phyloP scores from a whole-genome alignment of 1,284 basidiomycete species.

The Apiotrichum porosum region DNA sequence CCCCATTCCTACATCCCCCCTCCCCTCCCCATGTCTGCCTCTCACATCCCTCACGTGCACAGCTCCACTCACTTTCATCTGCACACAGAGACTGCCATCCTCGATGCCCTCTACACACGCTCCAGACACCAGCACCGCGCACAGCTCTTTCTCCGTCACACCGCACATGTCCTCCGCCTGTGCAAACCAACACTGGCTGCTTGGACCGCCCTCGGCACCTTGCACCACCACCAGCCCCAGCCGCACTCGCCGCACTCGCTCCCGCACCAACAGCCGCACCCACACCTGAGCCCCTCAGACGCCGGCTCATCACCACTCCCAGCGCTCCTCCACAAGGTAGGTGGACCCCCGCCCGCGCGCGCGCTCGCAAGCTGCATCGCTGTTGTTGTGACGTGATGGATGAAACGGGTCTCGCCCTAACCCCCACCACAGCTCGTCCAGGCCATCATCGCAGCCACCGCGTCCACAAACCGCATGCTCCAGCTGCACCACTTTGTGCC shows the following conservation, averaged over 20 bases:
- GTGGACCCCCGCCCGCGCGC: background rate
- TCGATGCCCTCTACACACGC: slow-evolving; percentile 13
- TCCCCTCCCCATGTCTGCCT: too few species aligned
- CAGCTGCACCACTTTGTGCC: slow-evolving; percentile 36
- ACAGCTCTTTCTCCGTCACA: slow-evolving; percentile 23
- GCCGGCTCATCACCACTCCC: background rate
- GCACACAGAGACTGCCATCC: slow-evolving; percentile 18
- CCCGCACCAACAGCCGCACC: background rate
- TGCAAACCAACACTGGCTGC: too few species aligned
- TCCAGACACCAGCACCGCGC: slow-evolving; percentile 26
- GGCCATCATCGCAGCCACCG: slow-evolving; percentile 13
- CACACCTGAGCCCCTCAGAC: background rate
- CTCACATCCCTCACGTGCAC: too few species aligned
- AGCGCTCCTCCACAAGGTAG: background rate
- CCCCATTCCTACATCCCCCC: background rate
- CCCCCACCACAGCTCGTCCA: slow-evolving; percentile 12
- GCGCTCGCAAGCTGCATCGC: background rate
- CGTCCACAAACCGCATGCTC: slow-evolving; percentile 13
- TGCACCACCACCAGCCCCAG: too few species aligned
- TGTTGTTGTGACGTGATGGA: too few species aligned
- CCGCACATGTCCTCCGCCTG: slow-evolving; percentile 17
- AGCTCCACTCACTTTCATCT: slow-evolving; percentile 16
- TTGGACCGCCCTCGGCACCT: too few species aligned
- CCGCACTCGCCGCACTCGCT: too few species aligned
- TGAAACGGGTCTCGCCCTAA: too few species aligned